Evolutionary conservation across 169 alveolate genomes (phyloP).

Genomic region (Plasmodium coatneyi): DNA sequence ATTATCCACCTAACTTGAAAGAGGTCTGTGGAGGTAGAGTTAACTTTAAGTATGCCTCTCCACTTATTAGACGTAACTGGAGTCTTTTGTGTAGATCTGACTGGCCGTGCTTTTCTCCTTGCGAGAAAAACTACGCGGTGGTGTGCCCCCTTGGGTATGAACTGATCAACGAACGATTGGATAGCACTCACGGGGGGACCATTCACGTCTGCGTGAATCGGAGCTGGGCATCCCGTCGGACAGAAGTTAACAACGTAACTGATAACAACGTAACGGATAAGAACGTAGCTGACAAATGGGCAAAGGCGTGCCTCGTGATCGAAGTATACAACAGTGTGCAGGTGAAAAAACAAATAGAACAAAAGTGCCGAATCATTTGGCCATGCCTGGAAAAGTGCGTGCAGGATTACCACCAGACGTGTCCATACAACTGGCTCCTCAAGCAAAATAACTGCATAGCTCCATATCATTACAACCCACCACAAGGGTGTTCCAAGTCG

Average conservation of each 20-base stretch:
- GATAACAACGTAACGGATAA: too few species aligned
- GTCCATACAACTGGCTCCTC: conserved; percentile 82
- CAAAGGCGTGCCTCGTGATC: conserved; percentile 30
- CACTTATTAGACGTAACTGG: conserved; percentile 79
- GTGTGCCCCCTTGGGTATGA: conserved; percentile 45
- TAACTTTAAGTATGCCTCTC: conserved; percentile 79
- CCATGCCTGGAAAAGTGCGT: conserved; percentile 67
- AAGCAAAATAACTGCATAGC: conserved; percentile 76
- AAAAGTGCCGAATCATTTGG: conserved; percentile 48
- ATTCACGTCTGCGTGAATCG: conserved; percentile 42
- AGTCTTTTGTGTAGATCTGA: conserved; percentile 76
- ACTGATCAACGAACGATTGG: conserved; percentile 60
- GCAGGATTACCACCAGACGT: conserved; percentile 70
- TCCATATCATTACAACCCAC: conserved; percentile 78
- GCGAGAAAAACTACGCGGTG: conserved; percentile 40
- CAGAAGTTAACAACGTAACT: background rate
- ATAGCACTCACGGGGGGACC: background rate
- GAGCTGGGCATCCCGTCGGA: background rate
- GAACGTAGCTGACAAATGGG: too few species aligned
- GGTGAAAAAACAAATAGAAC: conserved; percentile 52
- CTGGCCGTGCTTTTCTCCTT: conserved; percentile 76
- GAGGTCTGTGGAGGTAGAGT: conserved; percentile 76
- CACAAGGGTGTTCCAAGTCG: conserved; percentile 75
- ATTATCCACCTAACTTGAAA: conserved; percentile 59
- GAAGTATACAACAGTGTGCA: conserved; percentile 35